Base-by-base conservation (phyloP, 805 yeast genomes). In the Saccharomycopsis fermentans region DNA sequence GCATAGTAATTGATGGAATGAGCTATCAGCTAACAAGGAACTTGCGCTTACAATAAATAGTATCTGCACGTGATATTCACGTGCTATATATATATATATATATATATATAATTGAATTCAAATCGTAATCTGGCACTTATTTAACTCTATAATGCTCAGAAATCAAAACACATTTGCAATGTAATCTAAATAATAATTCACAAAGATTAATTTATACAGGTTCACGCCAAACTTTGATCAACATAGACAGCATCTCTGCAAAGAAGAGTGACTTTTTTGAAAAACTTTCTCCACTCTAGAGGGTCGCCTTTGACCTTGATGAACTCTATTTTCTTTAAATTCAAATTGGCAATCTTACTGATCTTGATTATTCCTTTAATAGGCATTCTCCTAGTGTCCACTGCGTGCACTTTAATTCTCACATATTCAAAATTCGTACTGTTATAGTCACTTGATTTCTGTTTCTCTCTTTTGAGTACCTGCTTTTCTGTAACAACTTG, bases 201-300 rank as follows among this genome's bases (percentile, higher is more conserved):
- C n/a, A n/a, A n/a, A n/a, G n/a, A n/a, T n/a, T n/a, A n/a, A n/a
- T n/a, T n/a, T n/a, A n/a, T 32, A 32, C 9, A 21, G 17, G 34
- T 3, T 52, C n/a, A 52, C 24, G 17, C 43, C 17, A 59, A 40
- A 37, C 56, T 50, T 21, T 55, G 59, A 39, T 70, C 81, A 14
- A 77, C 69, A 57, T 75, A 77, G 12, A 82, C 81, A 3, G 80
- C 76, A 43, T 81, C 83, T 65, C 84, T 77, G 63, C 86, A 82
- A n/a, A 77, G 66, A 11, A 80, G 68, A 0, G 84, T 78, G 34
- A 82, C 74, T 53, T 75, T 74, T 65, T 82, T 82, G 70, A 86
- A 85, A 19, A 85, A 70, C 16, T 82, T 70, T 68, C 90, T 75
- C 90, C 90, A 85, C 67, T 85, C 90, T 47, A 85, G 66, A 0